Evolutionary conservation across 176 grass and related monocot species (phyloP).

Genomic region (Zea luxurians): DNA sequence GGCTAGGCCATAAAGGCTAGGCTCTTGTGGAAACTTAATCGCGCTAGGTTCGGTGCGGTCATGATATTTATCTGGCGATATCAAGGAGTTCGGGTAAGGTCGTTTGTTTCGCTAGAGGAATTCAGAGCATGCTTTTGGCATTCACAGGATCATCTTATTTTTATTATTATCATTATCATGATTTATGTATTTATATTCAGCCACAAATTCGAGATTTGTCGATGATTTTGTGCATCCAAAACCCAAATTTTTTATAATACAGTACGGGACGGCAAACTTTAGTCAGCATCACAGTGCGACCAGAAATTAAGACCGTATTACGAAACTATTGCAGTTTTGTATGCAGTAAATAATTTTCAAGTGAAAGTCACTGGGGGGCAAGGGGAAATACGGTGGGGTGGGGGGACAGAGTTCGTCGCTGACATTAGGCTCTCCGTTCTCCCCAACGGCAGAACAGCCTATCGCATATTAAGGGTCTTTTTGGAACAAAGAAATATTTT

Average conservation of each 20-base stretch:
- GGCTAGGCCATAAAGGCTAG: constrained; percentile 30
- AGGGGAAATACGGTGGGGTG: neutral
- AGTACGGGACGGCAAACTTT: neutral
- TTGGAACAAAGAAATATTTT: no score
- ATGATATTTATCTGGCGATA: constrained; percentile 12
- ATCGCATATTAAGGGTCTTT: no score
- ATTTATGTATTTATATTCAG: neutral
- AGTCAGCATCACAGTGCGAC: neutral
- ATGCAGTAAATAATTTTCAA: neutral
- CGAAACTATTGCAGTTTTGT: neutral
- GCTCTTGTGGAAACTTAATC: constrained; percentile 19
- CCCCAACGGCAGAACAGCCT: constrained; percentile 4
- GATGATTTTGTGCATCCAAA: neutral
- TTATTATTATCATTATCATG: neutral
- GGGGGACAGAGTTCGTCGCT: neutral
- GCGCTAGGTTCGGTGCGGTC: constrained; percentile 32
- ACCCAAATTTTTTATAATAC: neutral
- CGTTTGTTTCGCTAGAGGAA: constrained; percentile 6
- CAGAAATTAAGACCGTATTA: neutral
- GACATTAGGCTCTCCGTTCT: neutral
- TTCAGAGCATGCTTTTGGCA: neutral
- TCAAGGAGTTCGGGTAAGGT: constrained; percentile 13
- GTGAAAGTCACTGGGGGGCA: neutral
- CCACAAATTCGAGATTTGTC: neutral
- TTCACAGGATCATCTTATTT: neutral